Conservation (phyloP, 805 yeast genomes). For the Candida vaughaniae region DNA sequence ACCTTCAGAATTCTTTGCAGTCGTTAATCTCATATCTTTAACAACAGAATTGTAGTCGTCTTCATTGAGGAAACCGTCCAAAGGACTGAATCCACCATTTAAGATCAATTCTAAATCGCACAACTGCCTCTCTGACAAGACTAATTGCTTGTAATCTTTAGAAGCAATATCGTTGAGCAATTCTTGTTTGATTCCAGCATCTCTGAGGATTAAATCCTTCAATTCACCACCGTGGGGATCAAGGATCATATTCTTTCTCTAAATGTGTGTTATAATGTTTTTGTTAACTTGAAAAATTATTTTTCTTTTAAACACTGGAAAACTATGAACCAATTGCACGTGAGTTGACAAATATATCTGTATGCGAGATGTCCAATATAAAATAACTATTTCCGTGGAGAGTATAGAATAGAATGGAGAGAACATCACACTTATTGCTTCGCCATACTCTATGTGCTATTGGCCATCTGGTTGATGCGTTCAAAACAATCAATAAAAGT, state of each 20-base stretch:
- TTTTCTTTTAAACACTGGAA: slow-evolving; percentile 1
- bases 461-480: no score
- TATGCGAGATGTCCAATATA: background rate
- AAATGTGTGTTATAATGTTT: no score
- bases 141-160: slow-evolving; percentile 40
- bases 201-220: slow-evolving; percentile 84
- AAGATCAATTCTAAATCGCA: slow-evolving; percentile 91
- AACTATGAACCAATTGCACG: slow-evolving; percentile 14
- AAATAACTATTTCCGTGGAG: background rate
- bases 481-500: no score
- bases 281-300: no score
- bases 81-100: slow-evolving; percentile 92
- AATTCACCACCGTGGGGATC: slow-evolving; percentile 91
- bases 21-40: slow-evolving; percentile 63
- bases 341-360: slow-evolving; percentile 11
- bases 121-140: slow-evolving; percentile 80
- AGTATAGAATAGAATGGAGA: background rate
- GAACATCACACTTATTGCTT: no score
- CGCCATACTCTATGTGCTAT: no score
- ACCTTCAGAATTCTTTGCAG: slow-evolving; percentile 32
- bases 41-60: slow-evolving; percentile 70
- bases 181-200: slow-evolving; percentile 54
- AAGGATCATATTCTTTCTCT: slow-evolving; percentile 26
- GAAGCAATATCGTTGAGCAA: slow-evolving; percentile 58
- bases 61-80: slow-evolving; percentile 64